A percentile compares a stretch with the other conserved stretches of the same genome.
phyloP scores from a whole-genome alignment of 2,329 filamentous ascomycete genomes.

The Metarhizium rileyi region DNA sequence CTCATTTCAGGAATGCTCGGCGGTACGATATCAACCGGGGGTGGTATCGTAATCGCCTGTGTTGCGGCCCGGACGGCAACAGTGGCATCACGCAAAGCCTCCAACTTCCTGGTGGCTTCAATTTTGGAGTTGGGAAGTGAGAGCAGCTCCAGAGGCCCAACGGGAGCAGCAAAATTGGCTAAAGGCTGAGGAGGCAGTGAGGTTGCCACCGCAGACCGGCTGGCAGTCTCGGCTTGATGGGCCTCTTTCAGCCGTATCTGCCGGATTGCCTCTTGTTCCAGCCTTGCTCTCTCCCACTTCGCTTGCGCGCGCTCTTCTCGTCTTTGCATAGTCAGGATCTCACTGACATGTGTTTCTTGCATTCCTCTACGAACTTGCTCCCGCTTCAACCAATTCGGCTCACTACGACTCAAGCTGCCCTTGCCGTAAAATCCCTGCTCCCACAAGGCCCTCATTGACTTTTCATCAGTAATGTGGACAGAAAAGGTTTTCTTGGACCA shows the following conservation, averaged over 20 bases:
- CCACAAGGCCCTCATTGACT: constrained; percentile 75
- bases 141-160: constrained; percentile 36
- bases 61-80: neutral
- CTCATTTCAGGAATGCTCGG: neutral
- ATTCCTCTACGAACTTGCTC: constrained; percentile 65
- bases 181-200: neutral
- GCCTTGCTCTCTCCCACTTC: constrained; percentile 86
- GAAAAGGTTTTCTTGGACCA: constrained; percentile 78
- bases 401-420: constrained; percentile 83
- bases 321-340: constrained; percentile 67
- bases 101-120: neutral
- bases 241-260: constrained; percentile 47
- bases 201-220: constrained; percentile 8
- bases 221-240: constrained; percentile 13
- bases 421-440: constrained; percentile 97
- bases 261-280: constrained; percentile 76
- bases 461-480: constrained; percentile 70
- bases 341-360: constrained; percentile 60
- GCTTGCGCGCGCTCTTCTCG: constrained; percentile 72
- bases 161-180: constrained; percentile 22
- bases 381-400: constrained; percentile 83
- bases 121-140: constrained; percentile 6
- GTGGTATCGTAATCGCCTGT: neutral
- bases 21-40: neutral
- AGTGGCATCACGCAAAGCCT: neutral